A percentile compares a stretch with the other conserved stretches of the same genome.
These are phyloP conservation scores for Rosellinia necatrix DNA, from an alignment of 2,329 filamentous ascomycete genomes.

Conservation along the genomic window DNA sequence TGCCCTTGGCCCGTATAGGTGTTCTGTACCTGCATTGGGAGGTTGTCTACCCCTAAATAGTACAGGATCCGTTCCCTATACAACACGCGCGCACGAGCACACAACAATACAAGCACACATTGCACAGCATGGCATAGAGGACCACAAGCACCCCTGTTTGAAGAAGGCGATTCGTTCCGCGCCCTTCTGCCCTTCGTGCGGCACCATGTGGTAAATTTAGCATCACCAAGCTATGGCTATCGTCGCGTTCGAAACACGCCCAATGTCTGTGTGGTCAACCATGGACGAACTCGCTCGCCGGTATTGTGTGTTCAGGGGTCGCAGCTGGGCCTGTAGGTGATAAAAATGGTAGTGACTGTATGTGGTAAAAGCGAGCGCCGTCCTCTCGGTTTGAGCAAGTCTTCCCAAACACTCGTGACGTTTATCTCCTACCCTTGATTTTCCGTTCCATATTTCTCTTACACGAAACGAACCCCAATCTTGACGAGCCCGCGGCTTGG, in stretches of 20 bases:
- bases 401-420: slow-evolving; percentile 17
- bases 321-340: neutral
- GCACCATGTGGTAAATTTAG: neutral
- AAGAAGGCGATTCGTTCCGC: no score
- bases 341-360: no score
- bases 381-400: neutral
- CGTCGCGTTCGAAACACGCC: no score
- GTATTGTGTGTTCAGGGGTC: no score
- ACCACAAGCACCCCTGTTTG: no score
- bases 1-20: neutral
- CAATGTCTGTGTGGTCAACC: slow-evolving; percentile 1
- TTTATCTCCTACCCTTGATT: slow-evolving; percentile 17
- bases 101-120: no score
- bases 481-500: neutral
- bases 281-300: neutral
- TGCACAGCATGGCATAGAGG: no score
- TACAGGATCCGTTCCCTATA: no score
- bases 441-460: slow-evolving; percentile 23
- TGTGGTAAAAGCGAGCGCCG: neutral
- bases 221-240: neutral
- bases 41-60: no score
- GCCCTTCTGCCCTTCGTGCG: no score
- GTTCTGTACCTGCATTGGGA: slow-evolving; percentile 15
- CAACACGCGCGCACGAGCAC: no score
- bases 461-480: slow-evolving; percentile 18